Evolutionary conservation across 768 basidiomycete genomes (phyloP).

Genomic region (Rhodotorula taiwanensis): DNA sequence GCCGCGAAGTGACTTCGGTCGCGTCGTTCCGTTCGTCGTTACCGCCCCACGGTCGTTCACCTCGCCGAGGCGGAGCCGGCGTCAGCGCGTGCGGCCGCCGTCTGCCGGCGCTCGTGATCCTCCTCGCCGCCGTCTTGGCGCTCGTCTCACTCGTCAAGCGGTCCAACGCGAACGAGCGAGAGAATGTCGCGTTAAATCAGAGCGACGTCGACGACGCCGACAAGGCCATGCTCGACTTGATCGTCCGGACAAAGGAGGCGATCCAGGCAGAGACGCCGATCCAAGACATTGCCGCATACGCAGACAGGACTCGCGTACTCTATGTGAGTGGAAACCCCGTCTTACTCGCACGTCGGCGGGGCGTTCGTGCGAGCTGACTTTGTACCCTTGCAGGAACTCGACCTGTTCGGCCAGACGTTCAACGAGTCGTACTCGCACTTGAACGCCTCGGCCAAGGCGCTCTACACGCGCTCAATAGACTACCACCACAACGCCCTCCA

Average conservation of each 20-base stretch:
- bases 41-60: neutral
- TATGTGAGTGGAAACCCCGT: slow-evolving; percentile 4
- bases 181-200: neutral
- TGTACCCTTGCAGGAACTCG: slow-evolving; percentile 18
- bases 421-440: slow-evolving; percentile 21
- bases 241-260: slow-evolving; percentile 28
- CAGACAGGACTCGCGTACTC: slow-evolving; percentile 20
- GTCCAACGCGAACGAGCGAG: neutral
- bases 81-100: slow-evolving; percentile 6
- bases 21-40: slow-evolving; percentile 2
- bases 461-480: slow-evolving; percentile 23
- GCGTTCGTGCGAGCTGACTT: too few species aligned
- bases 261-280: slow-evolving; percentile 11
- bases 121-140: slow-evolving; percentile 1
- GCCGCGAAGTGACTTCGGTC: slow-evolving; percentile 3
- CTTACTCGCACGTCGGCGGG: too few species aligned
- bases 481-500: slow-evolving; percentile 30
- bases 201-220: slow-evolving; percentile 13
- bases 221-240: slow-evolving; percentile 14
- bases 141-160: slow-evolving; percentile 8
- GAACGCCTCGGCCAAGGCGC: slow-evolving; percentile 16
- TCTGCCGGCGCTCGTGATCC: neutral
- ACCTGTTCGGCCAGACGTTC: slow-evolving; percentile 8
- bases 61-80: neutral
- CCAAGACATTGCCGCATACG: slow-evolving; percentile 7